Base-by-base conservation (phyloP, 805 yeast genomes). In the Candida awuae region DNA sequence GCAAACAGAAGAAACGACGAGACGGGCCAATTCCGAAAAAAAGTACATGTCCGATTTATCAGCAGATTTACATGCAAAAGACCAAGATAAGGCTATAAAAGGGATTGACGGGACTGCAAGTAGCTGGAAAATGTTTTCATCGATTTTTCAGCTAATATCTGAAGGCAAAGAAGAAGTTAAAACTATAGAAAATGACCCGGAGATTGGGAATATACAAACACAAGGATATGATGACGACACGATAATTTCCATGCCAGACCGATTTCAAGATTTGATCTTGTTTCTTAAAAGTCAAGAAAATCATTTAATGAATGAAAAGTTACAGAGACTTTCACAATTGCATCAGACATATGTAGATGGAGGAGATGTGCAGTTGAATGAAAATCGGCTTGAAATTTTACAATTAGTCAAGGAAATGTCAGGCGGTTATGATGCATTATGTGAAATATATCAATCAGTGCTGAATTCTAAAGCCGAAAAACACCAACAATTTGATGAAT, bases 381-480 rank as follows among this genome's bases (percentile, higher is more conserved):
- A 51, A 12, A 48, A 55, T 2, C 45, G 75, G 41, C 42, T 35
- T 5, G 45, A 47, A 42, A 53, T 70, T 2, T 26, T 56, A 4
- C 50, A 49, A 14, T 42, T 52, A 34, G 55, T 66, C 13, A 9
- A 26, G 4, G 66, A 65, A 40, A 44, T 73, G n/a, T 60, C 67
- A 7, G 70, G 68, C 37, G 61, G 59, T 38, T 62, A 65, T 42
- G 62, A 63, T 37, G 65, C 73, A 6, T 61, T 71, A 48, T 57
- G 59, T 38, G 79, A 74, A 49, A 53, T 71, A 2, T 73, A 73
- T 51, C 41, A 52, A 4, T 52, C 61, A 3, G 74, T 71, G 29
- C 50, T 60, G 6, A 40, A 47, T 3, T 49, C 49, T n/a, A 54
- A 51, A 22, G 14, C 26, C 5, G 18, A 22, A 4, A 32, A 38